phyloP scores from a whole-genome alignment of 2,329 filamentous ascomycete genomes.

The Botrytis sinoallii region DNA sequence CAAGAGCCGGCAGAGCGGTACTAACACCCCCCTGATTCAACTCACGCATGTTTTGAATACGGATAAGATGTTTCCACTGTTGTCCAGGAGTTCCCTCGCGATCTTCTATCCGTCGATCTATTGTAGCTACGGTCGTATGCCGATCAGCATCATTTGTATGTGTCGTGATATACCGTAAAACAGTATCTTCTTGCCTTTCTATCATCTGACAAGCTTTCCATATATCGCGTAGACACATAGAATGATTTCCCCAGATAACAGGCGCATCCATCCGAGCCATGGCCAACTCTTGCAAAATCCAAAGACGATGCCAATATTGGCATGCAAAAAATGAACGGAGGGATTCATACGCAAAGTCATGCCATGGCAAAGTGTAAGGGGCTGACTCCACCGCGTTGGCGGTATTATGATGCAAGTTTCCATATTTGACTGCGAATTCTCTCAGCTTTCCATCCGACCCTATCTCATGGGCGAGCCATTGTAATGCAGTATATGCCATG shows the following conservation, averaged over 20 bases:
- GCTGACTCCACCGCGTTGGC: background rate
- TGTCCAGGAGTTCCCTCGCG: conserved; percentile 15
- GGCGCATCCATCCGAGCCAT: conserved; percentile 13
- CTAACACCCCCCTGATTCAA: background rate
- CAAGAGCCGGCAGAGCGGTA: conserved; percentile 6
- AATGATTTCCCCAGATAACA: conserved; percentile 10
- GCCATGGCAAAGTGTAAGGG: conserved; percentile 12
- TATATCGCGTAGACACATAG: conserved; percentile 8
- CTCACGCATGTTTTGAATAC: conserved; percentile 13
- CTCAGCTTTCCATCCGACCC: background rate
- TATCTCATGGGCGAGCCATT: conserved; percentile 13
- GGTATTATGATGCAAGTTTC: conserved; percentile 1
- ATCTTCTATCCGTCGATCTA: conserved; percentile 13
- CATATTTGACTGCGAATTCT: conserved; percentile 16
- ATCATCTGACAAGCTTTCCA: conserved; percentile 15
- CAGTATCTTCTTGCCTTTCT: conserved; percentile 8
- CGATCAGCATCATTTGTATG: background rate
- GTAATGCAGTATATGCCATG: background rate
- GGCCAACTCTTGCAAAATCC: conserved; percentile 18
- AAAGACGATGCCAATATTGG: conserved; percentile 16
- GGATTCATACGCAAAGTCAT: background rate
- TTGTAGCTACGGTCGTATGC: background rate
- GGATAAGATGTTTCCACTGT: conserved; percentile 17
- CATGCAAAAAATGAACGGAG: conserved; percentile 14
- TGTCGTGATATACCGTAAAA: conserved; percentile 9